phyloP scores from a whole-genome alignment of 768 basidiomycete species.

The Rhodocollybia butyracea region DNA sequence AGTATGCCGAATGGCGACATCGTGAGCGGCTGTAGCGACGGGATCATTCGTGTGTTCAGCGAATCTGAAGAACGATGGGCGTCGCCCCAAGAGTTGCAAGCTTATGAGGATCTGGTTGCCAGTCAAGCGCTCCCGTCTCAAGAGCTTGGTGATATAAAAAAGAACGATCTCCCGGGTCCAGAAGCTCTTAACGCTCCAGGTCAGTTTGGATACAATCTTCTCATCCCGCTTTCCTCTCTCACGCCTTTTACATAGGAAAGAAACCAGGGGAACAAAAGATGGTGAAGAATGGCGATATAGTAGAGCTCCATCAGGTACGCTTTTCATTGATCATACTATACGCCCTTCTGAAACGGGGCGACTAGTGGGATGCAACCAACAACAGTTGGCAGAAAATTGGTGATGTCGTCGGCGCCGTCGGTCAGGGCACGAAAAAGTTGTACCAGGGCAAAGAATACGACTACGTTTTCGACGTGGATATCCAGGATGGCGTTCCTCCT shows the following conservation, averaged over 20 bases:
- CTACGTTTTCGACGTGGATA: conserved; percentile 98
- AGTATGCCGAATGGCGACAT: conserved; percentile 90
- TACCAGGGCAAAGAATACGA: conserved; percentile 94
- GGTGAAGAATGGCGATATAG: conserved; percentile 73
- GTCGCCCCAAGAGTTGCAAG: conserved; percentile 55
- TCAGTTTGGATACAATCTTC: conserved; percentile 29
- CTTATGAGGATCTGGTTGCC: conserved; percentile 73
- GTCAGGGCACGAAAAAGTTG: conserved; percentile 86
- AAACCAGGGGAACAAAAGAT: conserved; percentile 94
- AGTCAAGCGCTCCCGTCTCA: conserved; percentile 79
- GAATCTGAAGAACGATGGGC: conserved; percentile 72
- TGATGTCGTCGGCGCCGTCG: conserved; percentile 93
- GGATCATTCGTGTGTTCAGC: conserved; percentile 84
- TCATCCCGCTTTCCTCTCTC: background rate
- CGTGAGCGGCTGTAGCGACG: conserved; percentile 88
- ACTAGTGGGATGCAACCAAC: conserved; percentile 74
- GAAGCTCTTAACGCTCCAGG: conserved; percentile 78
- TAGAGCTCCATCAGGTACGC: conserved; percentile 88
- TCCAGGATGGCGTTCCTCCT: conserved; percentile 88
- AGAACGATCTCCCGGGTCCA: conserved; percentile 81
- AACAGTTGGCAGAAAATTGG: conserved; percentile 90
- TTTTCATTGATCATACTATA: too few species aligned
- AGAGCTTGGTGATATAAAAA: conserved; percentile 91
- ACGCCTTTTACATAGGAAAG: conserved; percentile 50
- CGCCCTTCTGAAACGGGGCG: too few species aligned